These are phyloP conservation scores for Sextonia rubra DNA, from an alignment of 164 flowering plant species.

Conservation along the genomic window DNA sequence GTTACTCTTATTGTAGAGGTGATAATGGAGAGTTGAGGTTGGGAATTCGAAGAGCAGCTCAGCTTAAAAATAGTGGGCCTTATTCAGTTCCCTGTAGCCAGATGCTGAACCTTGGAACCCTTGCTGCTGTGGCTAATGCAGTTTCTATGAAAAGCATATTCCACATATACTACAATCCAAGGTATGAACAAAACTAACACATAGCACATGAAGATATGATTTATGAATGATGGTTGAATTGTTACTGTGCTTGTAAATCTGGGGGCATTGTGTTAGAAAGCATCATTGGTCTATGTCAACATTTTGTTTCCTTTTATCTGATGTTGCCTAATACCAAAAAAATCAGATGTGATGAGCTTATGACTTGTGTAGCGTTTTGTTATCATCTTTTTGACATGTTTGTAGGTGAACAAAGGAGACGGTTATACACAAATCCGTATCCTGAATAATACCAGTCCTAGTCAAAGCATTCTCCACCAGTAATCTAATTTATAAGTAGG, in stretches of 20 bases:
- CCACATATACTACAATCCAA: constrained; percentile 75
- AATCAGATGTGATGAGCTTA: neutral
- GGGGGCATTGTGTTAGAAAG: neutral
- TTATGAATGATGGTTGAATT: neutral
- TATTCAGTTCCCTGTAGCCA: constrained; percentile 31
- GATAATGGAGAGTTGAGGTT: constrained; percentile 86
- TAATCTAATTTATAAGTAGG: no score
- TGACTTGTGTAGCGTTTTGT: neutral
- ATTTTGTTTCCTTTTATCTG: neutral
- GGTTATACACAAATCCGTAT: no score
- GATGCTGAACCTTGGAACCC: constrained; percentile 30
- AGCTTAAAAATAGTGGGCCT: constrained; percentile 38
- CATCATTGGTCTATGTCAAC: neutral
- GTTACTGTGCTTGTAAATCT: neutral
- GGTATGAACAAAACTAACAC: constrained; percentile 38
- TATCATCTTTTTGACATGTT: no score
- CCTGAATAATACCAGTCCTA: no score
- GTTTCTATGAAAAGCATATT: constrained; percentile 51
- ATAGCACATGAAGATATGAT: neutral
- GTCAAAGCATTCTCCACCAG: no score
- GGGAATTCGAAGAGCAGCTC: constrained; percentile 80
- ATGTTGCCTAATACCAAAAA: neutral
- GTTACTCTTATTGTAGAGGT: constrained; percentile 40
- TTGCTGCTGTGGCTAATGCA: constrained; percentile 53
- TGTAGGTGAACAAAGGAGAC: no score